These are phyloP conservation scores for Talaromyces borbonicus DNA, from an alignment of 495 filamentous ascomycete genomes.

Conservation along the genomic window DNA sequence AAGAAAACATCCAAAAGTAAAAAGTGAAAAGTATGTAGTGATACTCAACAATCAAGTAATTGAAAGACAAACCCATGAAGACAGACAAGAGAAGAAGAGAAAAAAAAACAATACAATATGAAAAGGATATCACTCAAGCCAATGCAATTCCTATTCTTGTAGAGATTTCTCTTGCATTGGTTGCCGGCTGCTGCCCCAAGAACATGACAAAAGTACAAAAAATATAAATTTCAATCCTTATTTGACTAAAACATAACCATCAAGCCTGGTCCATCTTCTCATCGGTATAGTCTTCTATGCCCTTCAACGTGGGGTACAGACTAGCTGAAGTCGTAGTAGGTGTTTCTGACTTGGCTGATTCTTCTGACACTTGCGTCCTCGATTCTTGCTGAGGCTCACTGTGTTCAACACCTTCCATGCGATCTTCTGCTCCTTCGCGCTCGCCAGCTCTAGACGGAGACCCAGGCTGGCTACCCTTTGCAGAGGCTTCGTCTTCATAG, in stretches of 20 bases:
- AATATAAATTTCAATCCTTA: too few relatives aligned
- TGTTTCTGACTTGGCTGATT: constrained; percentile 1
- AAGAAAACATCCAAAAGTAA: too few relatives aligned
- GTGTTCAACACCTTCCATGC: constrained; percentile 34
- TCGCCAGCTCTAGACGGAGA: constrained; percentile 10
- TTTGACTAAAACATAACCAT: neutral
- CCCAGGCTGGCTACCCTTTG: neutral
- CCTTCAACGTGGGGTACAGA: constrained; percentile 40
- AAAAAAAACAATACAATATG: too few relatives aligned
- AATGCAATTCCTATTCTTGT: too few relatives aligned
- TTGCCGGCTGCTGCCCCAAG: too few relatives aligned
- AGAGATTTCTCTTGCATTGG: too few relatives aligned
- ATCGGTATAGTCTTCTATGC: constrained; percentile 29
- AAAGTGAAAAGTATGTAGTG: too few relatives aligned
- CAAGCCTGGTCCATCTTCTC: constrained; percentile 22
- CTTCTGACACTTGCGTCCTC: constrained; percentile 5
- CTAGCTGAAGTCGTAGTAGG: too few relatives aligned
- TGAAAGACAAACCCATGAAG: too few relatives aligned
- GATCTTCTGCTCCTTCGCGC: constrained; percentile 9
- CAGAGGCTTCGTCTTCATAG: constrained; percentile 37
- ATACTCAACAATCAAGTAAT: too few relatives aligned
- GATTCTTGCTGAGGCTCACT: constrained; percentile 6
- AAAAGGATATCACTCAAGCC: too few relatives aligned
- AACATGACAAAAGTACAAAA: neutral
- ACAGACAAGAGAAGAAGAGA: too few relatives aligned